phyloP scores from a whole-genome alignment of 768 basidiomycete genomes.

The Lentinula raphanica region DNA sequence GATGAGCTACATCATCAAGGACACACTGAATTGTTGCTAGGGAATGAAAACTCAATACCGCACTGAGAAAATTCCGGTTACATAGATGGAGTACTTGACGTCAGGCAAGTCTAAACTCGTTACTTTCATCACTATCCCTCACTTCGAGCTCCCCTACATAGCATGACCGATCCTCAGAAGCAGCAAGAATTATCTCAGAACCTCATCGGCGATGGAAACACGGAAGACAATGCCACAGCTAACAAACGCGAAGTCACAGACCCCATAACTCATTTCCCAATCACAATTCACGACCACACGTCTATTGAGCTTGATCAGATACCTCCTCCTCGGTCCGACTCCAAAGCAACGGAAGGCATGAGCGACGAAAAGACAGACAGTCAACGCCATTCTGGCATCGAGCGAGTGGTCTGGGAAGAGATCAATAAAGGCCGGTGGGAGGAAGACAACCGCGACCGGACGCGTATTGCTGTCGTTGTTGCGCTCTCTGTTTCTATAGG shows the following conservation, averaged over 20 bases:
- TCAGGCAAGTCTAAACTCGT: not conserved
- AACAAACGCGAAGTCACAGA: conserved; percentile 11
- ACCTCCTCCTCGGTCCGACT: not conserved
- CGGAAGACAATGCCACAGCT: not conserved
- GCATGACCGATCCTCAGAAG: not conserved
- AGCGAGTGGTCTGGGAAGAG: conserved; percentile 23
- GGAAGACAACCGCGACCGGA: conserved; percentile 23
- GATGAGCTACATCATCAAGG: not conserved
- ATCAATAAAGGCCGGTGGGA: conserved; percentile 29
- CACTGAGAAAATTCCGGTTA: too few species aligned
- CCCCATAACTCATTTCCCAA: conserved; percentile 12
- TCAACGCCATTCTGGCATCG: conserved; percentile 21
- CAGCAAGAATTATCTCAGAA: not conserved
- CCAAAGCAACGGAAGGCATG: not conserved
- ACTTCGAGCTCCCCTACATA: too few species aligned
- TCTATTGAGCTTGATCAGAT: conserved; percentile 8
- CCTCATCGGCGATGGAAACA: not conserved
- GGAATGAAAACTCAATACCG: not conserved
- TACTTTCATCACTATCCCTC: not conserved
- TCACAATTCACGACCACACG: conserved; percentile 11
- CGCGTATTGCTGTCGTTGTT: conserved; percentile 2
- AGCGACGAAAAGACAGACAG: not conserved
- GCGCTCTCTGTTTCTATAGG: conserved; percentile 8
- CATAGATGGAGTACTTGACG: conserved; percentile 7
- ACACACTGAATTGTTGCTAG: not conserved